Base-by-base conservation (phyloP, 805 yeast species). In the Kodamaea kakaduensis region DNA sequence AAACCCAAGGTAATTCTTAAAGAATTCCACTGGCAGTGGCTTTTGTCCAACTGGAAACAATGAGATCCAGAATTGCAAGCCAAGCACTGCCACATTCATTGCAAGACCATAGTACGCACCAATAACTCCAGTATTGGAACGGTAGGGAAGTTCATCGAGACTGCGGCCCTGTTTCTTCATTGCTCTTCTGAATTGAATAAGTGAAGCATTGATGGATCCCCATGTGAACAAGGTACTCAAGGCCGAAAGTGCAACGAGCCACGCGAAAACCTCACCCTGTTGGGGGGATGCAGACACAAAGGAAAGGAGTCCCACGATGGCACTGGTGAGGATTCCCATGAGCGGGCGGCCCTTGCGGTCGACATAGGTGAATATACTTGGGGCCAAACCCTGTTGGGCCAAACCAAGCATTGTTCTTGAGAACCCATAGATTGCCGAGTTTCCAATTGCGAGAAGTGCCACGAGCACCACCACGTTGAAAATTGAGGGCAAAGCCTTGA, bases 141-240 rank as follows among this genome's bases (percentile, higher is more conserved):
- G 55, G 54, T 69, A 80, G 1, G 82, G 83, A 32, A 80, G 60
- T 26, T 77, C 81, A 4, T 54, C 59, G 15, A 64, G 41, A 6
- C 63, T 41, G 37, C 70, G 58, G 17, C 73, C 74, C 14, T 44
- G 43, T 19, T 22, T 26, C 9, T 30, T 34, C 55, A 51, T 39
- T 9, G 58, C 59, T 9, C 54, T 47, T 23, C 59, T 44, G 46
- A 54, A 52, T 20, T 55, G 48, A 29, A 54, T 45, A 32, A 44
- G 45, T 10, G 56, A 45, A 15, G 46, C 50, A 21, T 52, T 47
- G 38, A 54, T 52, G 12, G 52, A 38, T 10, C 52, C 58, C 59
- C 59, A 54, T 9, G 59, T 54, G 44, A 54, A 54, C 36, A 54
- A 42, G 31, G 59, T 53, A 7, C 55, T 48, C 32, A 54, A 44